Percentiles rank a stretch among this genome's conserved stretches.
Evolutionary conservation across 2,329 filamentous ascomycete species (phyloP).

Genomic region (Drechslerella coelobrocha): DNA sequence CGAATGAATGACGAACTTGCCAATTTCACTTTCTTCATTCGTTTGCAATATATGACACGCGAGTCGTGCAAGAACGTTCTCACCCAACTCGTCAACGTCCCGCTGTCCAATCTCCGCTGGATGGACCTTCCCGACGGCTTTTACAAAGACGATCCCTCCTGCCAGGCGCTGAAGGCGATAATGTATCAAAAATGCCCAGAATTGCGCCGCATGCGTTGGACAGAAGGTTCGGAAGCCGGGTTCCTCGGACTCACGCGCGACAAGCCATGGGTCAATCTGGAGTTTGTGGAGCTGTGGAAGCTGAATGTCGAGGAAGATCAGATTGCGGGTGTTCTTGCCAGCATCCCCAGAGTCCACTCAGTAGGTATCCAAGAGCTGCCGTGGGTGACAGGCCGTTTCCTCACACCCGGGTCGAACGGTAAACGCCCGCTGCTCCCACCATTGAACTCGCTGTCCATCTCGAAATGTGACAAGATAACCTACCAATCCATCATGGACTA

Average conservation of each 20-base stretch:
- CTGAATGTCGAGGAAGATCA: conserved; percentile 74
- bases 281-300: conserved; percentile 73
- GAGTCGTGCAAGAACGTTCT: conserved; percentile 84
- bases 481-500: conserved; percentile 73
- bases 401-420: conserved; percentile 70
- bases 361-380: conserved; percentile 75
- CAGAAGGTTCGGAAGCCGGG: conserved; percentile 76
- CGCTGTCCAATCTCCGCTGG: conserved; percentile 80
- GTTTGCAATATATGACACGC: conserved; percentile 92
- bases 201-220: conserved; percentile 87
- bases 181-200: conserved; percentile 82
- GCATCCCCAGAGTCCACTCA: conserved; percentile 72
- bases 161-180: conserved; percentile 78
- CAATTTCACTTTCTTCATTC: conserved; percentile 75
- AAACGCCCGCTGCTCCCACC: conserved; percentile 71
- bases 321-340: conserved; percentile 73
- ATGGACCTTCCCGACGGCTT: conserved; percentile 90
- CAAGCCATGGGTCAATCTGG: conserved; percentile 72
- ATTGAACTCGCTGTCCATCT: conserved; percentile 74
- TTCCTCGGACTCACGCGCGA: conserved; percentile 73
- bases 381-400: conserved; percentile 78
- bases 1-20: conserved; percentile 77
- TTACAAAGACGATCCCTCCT: conserved; percentile 79
- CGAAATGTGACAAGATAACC: conserved; percentile 74
- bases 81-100: conserved; percentile 80